phyloP scores from a whole-genome alignment of 2,329 filamentous ascomycete species.

The Alternaria alternata region DNA sequence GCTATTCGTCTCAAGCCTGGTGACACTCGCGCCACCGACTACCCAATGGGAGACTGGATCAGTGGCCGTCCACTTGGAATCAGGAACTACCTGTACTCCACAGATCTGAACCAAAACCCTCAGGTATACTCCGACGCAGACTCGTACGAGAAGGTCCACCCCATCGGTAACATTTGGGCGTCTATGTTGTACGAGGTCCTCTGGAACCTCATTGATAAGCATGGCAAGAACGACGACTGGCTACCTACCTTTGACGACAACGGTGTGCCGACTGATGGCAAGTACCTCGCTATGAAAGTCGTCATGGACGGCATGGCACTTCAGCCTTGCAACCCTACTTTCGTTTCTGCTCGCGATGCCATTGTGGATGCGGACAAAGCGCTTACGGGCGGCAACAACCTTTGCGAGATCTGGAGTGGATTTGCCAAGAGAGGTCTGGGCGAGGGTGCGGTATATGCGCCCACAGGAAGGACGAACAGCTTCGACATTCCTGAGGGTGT shows the following conservation, averaged over 20 bases:
- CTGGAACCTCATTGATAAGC: slow-evolving; percentile 66
- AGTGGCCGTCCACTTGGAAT: slow-evolving; percentile 56
- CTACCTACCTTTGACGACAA: slow-evolving; percentile 54
- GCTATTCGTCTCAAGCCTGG: slow-evolving; percentile 58
- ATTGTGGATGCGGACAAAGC: slow-evolving; percentile 64
- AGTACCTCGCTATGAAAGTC: slow-evolving; percentile 62
- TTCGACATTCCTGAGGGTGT: slow-evolving; percentile 35
- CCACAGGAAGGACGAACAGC: slow-evolving; percentile 27
- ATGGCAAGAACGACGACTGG: slow-evolving; percentile 59
- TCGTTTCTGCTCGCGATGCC: slow-evolving; percentile 62
- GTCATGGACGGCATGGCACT: slow-evolving; percentile 63
- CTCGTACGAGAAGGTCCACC: slow-evolving; percentile 53
- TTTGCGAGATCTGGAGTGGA: slow-evolving; percentile 62
- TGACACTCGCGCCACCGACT: slow-evolving; percentile 59
- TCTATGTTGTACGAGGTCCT: slow-evolving; percentile 64
- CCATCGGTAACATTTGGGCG: slow-evolving; percentile 63
- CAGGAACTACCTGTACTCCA: slow-evolving; percentile 62
- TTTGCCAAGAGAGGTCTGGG: slow-evolving; percentile 68
- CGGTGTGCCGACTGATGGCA: slow-evolving; percentile 62
- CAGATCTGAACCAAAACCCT: slow-evolving; percentile 59
- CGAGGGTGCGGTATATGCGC: slow-evolving; percentile 34
- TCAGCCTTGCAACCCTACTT: slow-evolving; percentile 65
- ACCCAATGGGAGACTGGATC: slow-evolving; percentile 62
- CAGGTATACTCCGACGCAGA: slow-evolving; percentile 60
- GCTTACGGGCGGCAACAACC: slow-evolving; percentile 61